Base-by-base conservation (phyloP, 2,329 filamentous ascomycete species). In the Coccinonectria pachysandricola region DNA sequence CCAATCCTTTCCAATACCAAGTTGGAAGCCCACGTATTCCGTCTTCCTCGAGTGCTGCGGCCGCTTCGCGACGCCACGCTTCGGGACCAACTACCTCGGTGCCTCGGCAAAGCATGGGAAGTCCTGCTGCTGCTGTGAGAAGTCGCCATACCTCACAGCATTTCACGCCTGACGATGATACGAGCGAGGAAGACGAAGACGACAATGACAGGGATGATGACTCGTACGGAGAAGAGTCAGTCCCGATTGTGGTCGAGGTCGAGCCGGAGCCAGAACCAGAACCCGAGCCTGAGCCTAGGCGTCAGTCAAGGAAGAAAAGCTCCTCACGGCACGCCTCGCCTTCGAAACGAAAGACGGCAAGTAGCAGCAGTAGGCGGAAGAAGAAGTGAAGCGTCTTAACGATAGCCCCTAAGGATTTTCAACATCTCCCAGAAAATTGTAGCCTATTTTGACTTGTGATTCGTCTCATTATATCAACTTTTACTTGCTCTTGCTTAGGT, bases 1-100 rank as follows among this genome's bases (percentile, higher is more conserved):
- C 53, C 9, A 62, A 73, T 32, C 67, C 68, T 4, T 72, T 73
- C 32, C 58, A 60, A 34, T 73, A 64, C 43, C 65, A 71, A 49
- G 64, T 61, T 4, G 53, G 51, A 12, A 63, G 60, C 8, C 45
- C 64, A 18, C 59, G 56, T 16, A 49, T 48, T 27, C 40, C 58
- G 9, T 49, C 54, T 27, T 43, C 51, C 15, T 35, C 47, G 27
- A 47, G 45, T 26, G 48, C 52, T 36, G 40, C 49, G 23, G 47
- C 45, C 24, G 37, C 49, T 9, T 47, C 54, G 23, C 54, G 56
- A 38, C 53, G 58, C 26, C 52, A 56, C 25, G 42, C 47, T 10
- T 53, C 55, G 10, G 56, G 55, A n/a, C 43, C 53, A 5, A 22
- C 34, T 16, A 31, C 27, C 15, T 46, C 50, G 29, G 32, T 37